Conservation (phyloP, 768 basidiomycete genomes). For the Podaxis sp. region DNA sequence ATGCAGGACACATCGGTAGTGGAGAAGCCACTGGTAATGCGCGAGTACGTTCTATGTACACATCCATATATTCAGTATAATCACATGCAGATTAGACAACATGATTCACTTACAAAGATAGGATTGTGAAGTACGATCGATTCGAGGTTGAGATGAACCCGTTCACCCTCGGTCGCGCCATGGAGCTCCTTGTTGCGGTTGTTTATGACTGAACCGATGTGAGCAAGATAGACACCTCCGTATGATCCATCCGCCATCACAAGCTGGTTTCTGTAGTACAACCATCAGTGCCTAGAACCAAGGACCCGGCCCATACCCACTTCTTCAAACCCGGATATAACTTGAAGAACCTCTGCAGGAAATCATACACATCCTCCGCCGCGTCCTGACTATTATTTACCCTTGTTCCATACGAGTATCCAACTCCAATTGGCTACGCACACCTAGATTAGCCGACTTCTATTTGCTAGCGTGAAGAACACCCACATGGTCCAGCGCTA, state of each 20-base stretch:
- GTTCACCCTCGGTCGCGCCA: slow-evolving; percentile 19
- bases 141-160: slow-evolving; percentile 30
- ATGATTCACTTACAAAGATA: slow-evolving; percentile 15
- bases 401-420: slow-evolving; percentile 33
- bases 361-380: slow-evolving; percentile 35
- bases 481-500: slow-evolving; percentile 27
- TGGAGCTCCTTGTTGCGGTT: slow-evolving; percentile 29
- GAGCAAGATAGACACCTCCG: slow-evolving; percentile 34
- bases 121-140: slow-evolving; percentile 33
- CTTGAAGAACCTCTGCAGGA: slow-evolving; percentile 33
- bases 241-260: slow-evolving; percentile 33
- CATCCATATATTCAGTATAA: background rate
- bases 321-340: slow-evolving; percentile 23
- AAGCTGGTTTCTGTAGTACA: slow-evolving; percentile 21
- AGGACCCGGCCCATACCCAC: background rate
- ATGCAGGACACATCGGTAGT: slow-evolving; percentile 26
- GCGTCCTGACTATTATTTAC: slow-evolving; percentile 32
- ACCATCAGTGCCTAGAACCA: background rate
- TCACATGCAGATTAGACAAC: background rate
- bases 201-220: slow-evolving; percentile 36
- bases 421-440: slow-evolving; percentile 30
- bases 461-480: background rate
- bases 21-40: slow-evolving; percentile 29
- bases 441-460: background rate
- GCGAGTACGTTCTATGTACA: slow-evolving; percentile 25